These are phyloP conservation scores for Penicillium angulare DNA, from an alignment of 495 filamentous ascomycete genomes.

Conservation along the genomic window DNA sequence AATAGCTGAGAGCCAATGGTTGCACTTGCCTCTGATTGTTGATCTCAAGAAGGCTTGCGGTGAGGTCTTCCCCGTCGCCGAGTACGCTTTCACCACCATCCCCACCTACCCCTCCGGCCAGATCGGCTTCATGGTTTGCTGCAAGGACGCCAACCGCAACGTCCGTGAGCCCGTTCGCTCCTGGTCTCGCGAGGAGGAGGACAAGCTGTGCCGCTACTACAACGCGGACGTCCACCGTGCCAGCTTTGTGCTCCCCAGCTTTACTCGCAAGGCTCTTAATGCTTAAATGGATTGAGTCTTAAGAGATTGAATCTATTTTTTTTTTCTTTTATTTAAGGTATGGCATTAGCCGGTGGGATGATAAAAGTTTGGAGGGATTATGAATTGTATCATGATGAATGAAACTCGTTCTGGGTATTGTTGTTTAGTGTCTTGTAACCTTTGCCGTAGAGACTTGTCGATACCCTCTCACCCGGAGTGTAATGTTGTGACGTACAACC, in stretches of 20 bases:
- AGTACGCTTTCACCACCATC: slow-evolving; percentile 99
- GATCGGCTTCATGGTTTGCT: slow-evolving; percentile 99
- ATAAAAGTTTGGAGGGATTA: slow-evolving; percentile 7
- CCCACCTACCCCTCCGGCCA: slow-evolving; percentile 98
- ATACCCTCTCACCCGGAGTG: too few species aligned
- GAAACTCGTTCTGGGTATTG: slow-evolving; percentile 1
- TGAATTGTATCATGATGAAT: slow-evolving; percentile 19
- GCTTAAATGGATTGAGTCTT: slow-evolving; percentile 19
- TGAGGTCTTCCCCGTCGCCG: slow-evolving; percentile 94
- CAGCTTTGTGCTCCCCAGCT: slow-evolving; percentile 88
- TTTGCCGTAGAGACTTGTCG: too few species aligned
- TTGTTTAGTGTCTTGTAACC: neutral
- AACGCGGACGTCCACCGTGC: slow-evolving; percentile 93
- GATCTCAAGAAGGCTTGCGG: slow-evolving; percentile 93
- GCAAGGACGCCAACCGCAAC: slow-evolving; percentile 83
- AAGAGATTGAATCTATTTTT: slow-evolving; percentile 8
- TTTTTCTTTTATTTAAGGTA: slow-evolving; percentile 4
- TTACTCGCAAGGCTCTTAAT: slow-evolving; percentile 74
- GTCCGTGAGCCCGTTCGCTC: slow-evolving; percentile 77
- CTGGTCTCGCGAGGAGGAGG: slow-evolving; percentile 85
- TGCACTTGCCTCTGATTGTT: slow-evolving; percentile 87
- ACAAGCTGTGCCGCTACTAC: slow-evolving; percentile 90
- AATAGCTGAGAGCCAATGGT: slow-evolving; percentile 98
- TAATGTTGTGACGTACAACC: too few species aligned
- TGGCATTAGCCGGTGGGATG: neutral